phyloP scores from a whole-genome alignment of 2,329 filamentous ascomycete species.

The Xylaria sp. region DNA sequence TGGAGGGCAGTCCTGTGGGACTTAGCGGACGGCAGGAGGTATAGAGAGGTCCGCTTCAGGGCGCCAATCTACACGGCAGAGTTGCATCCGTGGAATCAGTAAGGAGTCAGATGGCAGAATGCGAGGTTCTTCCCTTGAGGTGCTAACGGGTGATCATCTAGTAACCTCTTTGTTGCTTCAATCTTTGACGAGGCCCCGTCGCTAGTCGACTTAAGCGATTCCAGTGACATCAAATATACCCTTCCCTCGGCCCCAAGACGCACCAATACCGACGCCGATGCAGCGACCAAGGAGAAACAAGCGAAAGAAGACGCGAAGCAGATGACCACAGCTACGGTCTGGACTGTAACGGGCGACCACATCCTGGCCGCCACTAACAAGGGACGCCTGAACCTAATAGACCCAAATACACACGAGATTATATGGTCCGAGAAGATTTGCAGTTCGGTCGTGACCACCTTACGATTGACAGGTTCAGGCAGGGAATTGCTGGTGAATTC shows the following conservation, averaged over 20 bases:
- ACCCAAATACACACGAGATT: slow-evolving; percentile 80
- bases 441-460: slow-evolving; percentile 85
- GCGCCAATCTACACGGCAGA: slow-evolving; percentile 96
- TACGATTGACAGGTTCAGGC: slow-evolving; percentile 86
- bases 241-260: slow-evolving; percentile 86
- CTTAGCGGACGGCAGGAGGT: slow-evolving; percentile 73
- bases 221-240: slow-evolving; percentile 77
- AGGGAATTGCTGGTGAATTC: slow-evolving; percentile 91
- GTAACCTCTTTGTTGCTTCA: slow-evolving; percentile 86
- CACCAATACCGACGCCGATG: slow-evolving; percentile 74
- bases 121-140: background rate
- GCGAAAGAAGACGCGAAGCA: slow-evolving; percentile 93
- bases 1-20: slow-evolving; percentile 99
- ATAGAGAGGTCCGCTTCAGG: slow-evolving; percentile 89
- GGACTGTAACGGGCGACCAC: slow-evolving; percentile 85
- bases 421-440: slow-evolving; percentile 92
- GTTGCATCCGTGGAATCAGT: slow-evolving; percentile 91
- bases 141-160: slow-evolving; percentile 51
- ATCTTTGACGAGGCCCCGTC: slow-evolving; percentile 94
- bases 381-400: slow-evolving; percentile 95
- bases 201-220: slow-evolving; percentile 81
- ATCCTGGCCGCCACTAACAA: slow-evolving; percentile 94
- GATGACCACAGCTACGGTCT: slow-evolving; percentile 92
- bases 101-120: slow-evolving; percentile 48
- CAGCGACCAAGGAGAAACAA: slow-evolving; percentile 81